Base-by-base conservation (phyloP, 108 stramenopile species). In the Cylindrotheca closterium region DNA sequence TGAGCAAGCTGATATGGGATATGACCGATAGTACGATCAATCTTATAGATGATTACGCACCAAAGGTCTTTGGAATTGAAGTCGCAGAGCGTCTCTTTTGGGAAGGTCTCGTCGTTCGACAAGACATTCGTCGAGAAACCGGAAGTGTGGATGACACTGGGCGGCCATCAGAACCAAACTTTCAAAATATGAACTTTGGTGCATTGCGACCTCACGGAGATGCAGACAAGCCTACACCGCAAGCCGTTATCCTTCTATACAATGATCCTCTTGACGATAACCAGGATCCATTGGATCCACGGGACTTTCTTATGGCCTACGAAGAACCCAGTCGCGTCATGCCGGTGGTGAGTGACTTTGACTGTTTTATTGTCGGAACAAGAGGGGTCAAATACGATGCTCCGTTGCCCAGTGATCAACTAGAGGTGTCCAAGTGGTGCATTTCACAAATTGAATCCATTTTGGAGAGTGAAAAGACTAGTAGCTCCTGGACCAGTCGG, bases 291-390 rank as follows among this genome's bases (percentile, higher is more conserved):
- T 76, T 81, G 80, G 58, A 74, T 51, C 81, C 84, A 5, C 32
- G 62, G 26, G 64, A 60, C 17, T 57, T 85, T 2, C 53, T 85
- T 33, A 58, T 85, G 52, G 84, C 83, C 1, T 85, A 85, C 34
- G 80, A 81, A 60, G 84, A 85, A 60, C 21, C 79, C 26, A 64
- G 63, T 19, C 58, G 60, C 8, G 79, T 85, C 4, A 73, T 82
- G 30, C 84, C 84, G 2, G 78, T 79, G 5, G 80, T 77, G 19
- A 77, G 74, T 51, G 84, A 85, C 74, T 82, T 85, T 51, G 84
- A 85, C 60, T 76, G 75, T 37, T 85, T 85, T 68, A 51, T 80
- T 8, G 71, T 79, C 5, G 84, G 81, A 26, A 68, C 71, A 3
- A 52, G 76, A 31, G 68, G 81, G 23, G 81, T 85, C 19, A 79